Evolutionary conservation across 768 basidiomycete species (phyloP).

Genomic region (Boletus fagicola): DNA sequence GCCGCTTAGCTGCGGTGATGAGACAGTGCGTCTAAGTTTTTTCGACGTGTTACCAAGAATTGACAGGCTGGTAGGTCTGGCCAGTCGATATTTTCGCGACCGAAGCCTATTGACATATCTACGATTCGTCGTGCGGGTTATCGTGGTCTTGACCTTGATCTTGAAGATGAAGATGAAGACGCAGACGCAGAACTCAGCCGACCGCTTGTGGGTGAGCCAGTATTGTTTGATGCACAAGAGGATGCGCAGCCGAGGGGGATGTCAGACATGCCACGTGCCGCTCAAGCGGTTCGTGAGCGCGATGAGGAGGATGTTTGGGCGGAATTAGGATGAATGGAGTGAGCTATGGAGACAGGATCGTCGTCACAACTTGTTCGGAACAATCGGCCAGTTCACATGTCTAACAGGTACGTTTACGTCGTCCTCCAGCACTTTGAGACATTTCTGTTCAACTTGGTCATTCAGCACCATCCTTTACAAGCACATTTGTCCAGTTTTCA

Average conservation of each 20-base stretch:
- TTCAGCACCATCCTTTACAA: background rate
- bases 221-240: slow-evolving; percentile 62
- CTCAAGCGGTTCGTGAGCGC: slow-evolving; percentile 50
- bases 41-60: background rate
- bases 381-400: background rate
- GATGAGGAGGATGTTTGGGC: slow-evolving; percentile 75
- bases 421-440: background rate
- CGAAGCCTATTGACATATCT: slow-evolving; percentile 83
- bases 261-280: slow-evolving; percentile 61
- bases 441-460: background rate
- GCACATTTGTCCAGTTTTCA: background rate
- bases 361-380: background rate
- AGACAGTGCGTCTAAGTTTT: slow-evolving; percentile 65
- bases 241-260: slow-evolving; percentile 31
- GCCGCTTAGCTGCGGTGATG: slow-evolving; percentile 88
- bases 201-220: slow-evolving; percentile 57
- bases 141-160: slow-evolving; percentile 63
- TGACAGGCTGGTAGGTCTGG: slow-evolving; percentile 57
- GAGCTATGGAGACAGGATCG: background rate
- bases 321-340: slow-evolving; percentile 48
- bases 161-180: slow-evolving; percentile 61
- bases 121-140: slow-evolving; percentile 64
- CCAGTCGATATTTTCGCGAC: slow-evolving; percentile 83
- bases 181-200: slow-evolving; percentile 49
- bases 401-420: background rate